Base-by-base conservation (phyloP, 2,329 filamentous ascomycete species). In the Beauveria caledonica region DNA sequence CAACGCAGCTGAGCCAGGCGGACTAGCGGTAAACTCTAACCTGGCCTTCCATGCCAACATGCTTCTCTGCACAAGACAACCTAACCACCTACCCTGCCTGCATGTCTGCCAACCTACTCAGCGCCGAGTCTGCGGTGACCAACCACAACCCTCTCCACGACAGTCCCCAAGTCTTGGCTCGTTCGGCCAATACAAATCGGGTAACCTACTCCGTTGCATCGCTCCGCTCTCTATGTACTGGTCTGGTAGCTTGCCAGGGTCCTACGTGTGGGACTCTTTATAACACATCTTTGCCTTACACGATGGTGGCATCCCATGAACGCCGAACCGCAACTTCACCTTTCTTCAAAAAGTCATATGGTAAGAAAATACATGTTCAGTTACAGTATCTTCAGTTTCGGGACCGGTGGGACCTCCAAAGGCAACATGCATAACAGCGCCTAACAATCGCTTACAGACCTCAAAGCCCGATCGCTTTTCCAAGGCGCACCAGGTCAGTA, bases 11-110 rank as follows among this genome's bases (percentile, higher is more conserved):
- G 19, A 40, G 21, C 45, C 33, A 23, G 13, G 46, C 21, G 23
- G 56, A 33, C 46, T 21, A 33, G 6, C 46, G 44, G 6, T 9
- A 44, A 58, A 58, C 46, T 58, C 56, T 58, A 58, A 58, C 21
- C 17, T 19, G 21, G 21, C 21, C 33, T 27, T 42, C 21, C 19
- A 27, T 15, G n/a, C n/a, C n/a, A n/a, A n/a, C n/a, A n/a, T n/a
- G 6, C 25, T 51, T 23, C 23, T 29, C 29, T 29, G 17, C 29
- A 1, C 29, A 33, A 33, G 29, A 33, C 29, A 13, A 33, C 29
- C 29, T 25, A 39, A 23, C 36, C 39, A 58, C 44, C 36, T 25
- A 21, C 11, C 17, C 29, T 54, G 39, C 52, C 23, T 21, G 9
- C 36, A n/a, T n/a, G n/a, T n/a, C 46, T 48, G 42, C 23, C 11